phyloP scores from a whole-genome alignment of 129 eudicot genomes.

The Tagetes patula region DNA sequence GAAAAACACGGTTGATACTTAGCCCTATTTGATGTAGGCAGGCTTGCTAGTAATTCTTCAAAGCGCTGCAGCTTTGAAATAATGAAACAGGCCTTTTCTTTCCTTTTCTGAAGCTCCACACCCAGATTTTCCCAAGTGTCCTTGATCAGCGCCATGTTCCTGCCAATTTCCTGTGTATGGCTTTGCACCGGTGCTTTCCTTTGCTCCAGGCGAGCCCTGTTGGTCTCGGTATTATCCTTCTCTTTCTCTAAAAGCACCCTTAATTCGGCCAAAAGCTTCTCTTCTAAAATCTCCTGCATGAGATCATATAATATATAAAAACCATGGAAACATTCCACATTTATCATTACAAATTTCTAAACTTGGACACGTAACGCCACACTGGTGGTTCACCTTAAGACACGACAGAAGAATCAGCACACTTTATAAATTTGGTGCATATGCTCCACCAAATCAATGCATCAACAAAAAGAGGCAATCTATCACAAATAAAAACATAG shows the following conservation, averaged over 20 bases:
- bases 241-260: neutral
- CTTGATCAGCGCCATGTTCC: neutral
- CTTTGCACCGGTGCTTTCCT: neutral
- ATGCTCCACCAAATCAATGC: no score
- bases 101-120: neutral
- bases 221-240: neutral
- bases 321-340: neutral
- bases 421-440: no score
- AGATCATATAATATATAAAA: neutral
- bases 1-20: neutral
- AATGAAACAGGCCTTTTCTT: neutral
- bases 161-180: neutral
- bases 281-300: neutral
- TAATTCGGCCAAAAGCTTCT: neutral
- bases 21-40: conserved; percentile 4
- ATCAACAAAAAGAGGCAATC: no score
- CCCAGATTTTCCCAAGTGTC: neutral
- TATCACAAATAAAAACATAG: no score
- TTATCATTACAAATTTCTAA: neutral
- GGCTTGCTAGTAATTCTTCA: neutral
- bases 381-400: no score
- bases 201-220: neutral
- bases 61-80: neutral
- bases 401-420: no score
- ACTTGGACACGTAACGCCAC: no score